Evolutionary conservation across 805 yeast genomes (phyloP).

Genomic region (Yarrowia bubula): DNA sequence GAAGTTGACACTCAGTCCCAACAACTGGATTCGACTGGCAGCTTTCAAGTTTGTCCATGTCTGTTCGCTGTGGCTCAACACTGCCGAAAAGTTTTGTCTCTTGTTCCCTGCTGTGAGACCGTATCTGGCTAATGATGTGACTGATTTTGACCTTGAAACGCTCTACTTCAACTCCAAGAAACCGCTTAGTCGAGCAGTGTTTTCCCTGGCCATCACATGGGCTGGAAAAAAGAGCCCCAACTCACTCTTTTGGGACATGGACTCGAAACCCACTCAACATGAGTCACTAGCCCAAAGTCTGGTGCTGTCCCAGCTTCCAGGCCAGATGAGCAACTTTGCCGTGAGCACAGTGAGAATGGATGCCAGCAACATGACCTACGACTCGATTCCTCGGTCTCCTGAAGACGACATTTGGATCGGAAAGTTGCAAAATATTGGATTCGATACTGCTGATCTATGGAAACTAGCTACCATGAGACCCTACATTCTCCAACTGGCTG

Average conservation of each 20-base stretch:
- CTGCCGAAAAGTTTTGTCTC: slow-evolving; percentile 81
- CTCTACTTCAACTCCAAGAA: slow-evolving; percentile 64
- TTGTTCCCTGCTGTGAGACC: slow-evolving; percentile 77
- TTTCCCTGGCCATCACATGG: slow-evolving; percentile 68
- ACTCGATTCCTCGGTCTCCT: slow-evolving; percentile 18
- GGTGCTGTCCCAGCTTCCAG: slow-evolving; percentile 19
- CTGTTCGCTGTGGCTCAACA: slow-evolving; percentile 58
- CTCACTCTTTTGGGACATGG: slow-evolving; percentile 75
- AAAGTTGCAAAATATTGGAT: slow-evolving; percentile 68
- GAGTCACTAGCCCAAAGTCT: slow-evolving; percentile 5
- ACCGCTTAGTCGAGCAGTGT: slow-evolving; percentile 66
- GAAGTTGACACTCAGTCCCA: slow-evolving; percentile 76
- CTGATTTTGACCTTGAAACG: slow-evolving; percentile 62
- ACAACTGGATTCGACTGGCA: slow-evolving; percentile 76
- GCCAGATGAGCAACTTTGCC: slow-evolving; percentile 23
- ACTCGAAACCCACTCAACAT: slow-evolving; percentile 13
- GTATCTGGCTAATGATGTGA: slow-evolving; percentile 72
- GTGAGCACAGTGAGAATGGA: slow-evolving; percentile 15
- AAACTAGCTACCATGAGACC: slow-evolving; percentile 70
- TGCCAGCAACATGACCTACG: slow-evolving; percentile 1
- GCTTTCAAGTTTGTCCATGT: slow-evolving; percentile 60
- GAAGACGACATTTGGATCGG: slow-evolving; percentile 55
- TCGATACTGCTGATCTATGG: slow-evolving; percentile 75
- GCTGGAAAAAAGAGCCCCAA: slow-evolving; percentile 55
- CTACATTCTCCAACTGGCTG: slow-evolving; percentile 50